Conservation (phyloP, 2,329 filamentous ascomycete species). For the Calonectria honghensis region DNA sequence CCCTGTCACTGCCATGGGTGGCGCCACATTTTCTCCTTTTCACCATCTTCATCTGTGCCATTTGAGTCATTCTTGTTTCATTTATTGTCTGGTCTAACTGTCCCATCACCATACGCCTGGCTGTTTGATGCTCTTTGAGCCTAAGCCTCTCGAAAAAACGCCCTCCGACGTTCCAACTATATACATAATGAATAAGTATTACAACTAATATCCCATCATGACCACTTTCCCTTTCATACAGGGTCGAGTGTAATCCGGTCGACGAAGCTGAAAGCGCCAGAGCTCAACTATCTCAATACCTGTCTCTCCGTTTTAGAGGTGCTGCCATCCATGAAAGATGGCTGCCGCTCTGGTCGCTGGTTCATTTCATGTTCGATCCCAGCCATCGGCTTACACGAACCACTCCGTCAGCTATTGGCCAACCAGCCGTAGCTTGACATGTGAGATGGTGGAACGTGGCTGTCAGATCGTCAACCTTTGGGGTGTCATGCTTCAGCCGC, state of each 20-base stretch:
- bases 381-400: neutral
- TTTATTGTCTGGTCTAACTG: slow-evolving; percentile 50
- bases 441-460: slow-evolving; percentile 2
- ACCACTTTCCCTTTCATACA: slow-evolving; percentile 5
- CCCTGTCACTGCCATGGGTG: neutral
- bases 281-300: neutral
- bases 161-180: slow-evolving; percentile 50
- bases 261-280: slow-evolving; percentile 28
- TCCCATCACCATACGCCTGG: slow-evolving; percentile 49
- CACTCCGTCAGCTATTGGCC: neutral
- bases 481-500: slow-evolving; percentile 37
- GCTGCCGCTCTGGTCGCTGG: slow-evolving; percentile 13
- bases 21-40: neutral
- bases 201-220: slow-evolving; percentile 52
- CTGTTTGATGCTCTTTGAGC: slow-evolving; percentile 47
- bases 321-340: neutral
- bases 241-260: slow-evolving; percentile 16
- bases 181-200: slow-evolving; percentile 57
- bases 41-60: neutral
- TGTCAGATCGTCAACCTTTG: slow-evolving; percentile 29
- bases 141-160: slow-evolving; percentile 46
- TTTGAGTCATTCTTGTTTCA: slow-evolving; percentile 40
- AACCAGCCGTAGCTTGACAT: neutral
- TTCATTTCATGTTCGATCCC: slow-evolving; percentile 18
- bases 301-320: neutral